Evolutionary conservation across 2,329 filamentous ascomycete species (phyloP).

Genomic region (Ilyonectria robusta): DNA sequence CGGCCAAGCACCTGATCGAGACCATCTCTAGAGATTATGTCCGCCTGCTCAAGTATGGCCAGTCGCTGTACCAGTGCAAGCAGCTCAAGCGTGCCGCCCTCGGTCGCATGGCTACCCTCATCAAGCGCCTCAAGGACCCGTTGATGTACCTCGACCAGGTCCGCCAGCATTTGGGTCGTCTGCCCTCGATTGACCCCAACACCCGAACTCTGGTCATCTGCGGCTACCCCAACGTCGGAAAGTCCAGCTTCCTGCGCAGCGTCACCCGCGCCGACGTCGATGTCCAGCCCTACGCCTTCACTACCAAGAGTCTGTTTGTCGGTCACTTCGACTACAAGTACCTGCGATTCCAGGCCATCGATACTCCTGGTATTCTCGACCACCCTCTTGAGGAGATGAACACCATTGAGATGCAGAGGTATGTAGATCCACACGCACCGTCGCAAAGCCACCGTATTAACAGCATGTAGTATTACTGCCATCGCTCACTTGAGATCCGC

Average conservation of each 20-base stretch:
- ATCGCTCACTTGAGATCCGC: conserved; percentile 97
- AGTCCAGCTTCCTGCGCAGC: conserved; percentile 94
- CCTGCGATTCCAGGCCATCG: conserved; percentile 79
- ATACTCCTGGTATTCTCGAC: conserved; percentile 98
- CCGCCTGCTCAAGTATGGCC: conserved; percentile 90
- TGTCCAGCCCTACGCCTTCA: conserved; percentile 98
- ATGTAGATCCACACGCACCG: neutral
- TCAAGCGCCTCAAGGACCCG: conserved; percentile 94
- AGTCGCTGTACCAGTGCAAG: conserved; percentile 98
- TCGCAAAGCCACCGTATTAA: conserved; percentile 1
- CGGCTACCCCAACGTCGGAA: conserved; percentile 97
- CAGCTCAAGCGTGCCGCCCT: conserved; percentile 96
- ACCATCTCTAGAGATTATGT: conserved; percentile 97
- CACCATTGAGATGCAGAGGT: conserved; percentile 95
- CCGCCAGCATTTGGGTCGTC: conserved; percentile 95
- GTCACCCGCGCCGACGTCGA: conserved; percentile 96
- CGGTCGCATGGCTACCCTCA: conserved; percentile 98
- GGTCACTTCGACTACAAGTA: conserved; percentile 97
- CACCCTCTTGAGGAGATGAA: conserved; percentile 99
- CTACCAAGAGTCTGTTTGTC: conserved; percentile 96
- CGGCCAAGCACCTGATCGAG: conserved; percentile 96
- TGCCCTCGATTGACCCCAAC: conserved; percentile 98
- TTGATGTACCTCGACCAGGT: conserved; percentile 93
- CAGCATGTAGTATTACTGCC: conserved; percentile 81
- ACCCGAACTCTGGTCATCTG: conserved; percentile 96